These are phyloP conservation scores for Fusarium palustre DNA, from an alignment of 2,329 filamentous ascomycete genomes.

Conservation along the genomic window DNA sequence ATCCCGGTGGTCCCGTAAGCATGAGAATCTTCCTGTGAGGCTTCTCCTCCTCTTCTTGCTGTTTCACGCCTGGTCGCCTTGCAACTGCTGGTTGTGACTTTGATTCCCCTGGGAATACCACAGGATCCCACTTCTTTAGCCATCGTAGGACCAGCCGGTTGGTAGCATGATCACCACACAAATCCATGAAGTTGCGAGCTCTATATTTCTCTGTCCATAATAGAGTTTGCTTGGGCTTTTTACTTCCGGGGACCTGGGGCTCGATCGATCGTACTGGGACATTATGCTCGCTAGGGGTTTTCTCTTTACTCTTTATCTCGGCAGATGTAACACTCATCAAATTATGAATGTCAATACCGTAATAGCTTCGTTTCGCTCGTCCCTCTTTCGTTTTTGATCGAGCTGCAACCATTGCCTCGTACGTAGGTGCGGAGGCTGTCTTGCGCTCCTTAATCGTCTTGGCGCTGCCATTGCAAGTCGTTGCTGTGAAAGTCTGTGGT, in stretches of 20 bases:
- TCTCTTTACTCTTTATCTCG: constrained; percentile 60
- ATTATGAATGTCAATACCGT: constrained; percentile 90
- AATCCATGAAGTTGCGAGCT: constrained; percentile 88
- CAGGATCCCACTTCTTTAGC: constrained; percentile 92
- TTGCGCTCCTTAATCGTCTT: constrained; percentile 68
- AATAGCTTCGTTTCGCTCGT: constrained; percentile 80
- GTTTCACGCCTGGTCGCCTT: constrained; percentile 57
- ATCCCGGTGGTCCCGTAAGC: constrained; percentile 88
- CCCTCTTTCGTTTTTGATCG: constrained; percentile 75
- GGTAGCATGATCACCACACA: constrained; percentile 94
- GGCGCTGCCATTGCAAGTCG: constrained; percentile 68
- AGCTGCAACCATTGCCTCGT: constrained; percentile 75
- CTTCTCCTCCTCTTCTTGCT: constrained; percentile 73
- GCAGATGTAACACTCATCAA: constrained; percentile 78
- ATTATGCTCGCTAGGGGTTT: constrained; percentile 46
- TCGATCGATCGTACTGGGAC: constrained; percentile 60
- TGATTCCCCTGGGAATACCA: constrained; percentile 85
- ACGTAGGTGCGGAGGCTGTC: constrained; percentile 61
- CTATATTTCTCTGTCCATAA: constrained; percentile 99
- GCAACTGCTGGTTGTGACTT: constrained; percentile 65
- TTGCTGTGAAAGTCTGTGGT: constrained; percentile 56
- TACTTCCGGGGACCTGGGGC: constrained; percentile 42
- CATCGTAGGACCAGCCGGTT: constrained; percentile 91
- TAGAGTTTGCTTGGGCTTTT: constrained; percentile 64
- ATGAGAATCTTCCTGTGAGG: constrained; percentile 88